A percentile compares a stretch with the other conserved stretches of the same genome.
phyloP scores from a whole-genome alignment of 345 rosid genomes.

The Gossypium thurberi region DNA sequence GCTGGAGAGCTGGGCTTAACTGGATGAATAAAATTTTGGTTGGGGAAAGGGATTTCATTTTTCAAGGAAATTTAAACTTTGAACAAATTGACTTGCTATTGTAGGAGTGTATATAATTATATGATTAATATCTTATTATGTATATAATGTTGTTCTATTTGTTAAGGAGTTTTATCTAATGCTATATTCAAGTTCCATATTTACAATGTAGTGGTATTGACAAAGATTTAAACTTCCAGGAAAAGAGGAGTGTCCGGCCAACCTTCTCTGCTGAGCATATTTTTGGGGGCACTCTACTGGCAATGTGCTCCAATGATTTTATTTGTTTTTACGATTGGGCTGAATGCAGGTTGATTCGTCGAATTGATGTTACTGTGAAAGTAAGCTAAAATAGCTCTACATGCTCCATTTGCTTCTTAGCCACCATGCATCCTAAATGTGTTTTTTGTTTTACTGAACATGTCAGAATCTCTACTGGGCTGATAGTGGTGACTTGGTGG shows the following conservation, averaged over 20 bases:
- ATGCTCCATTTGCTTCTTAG: slow-evolving; percentile 5
- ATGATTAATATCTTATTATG: neutral
- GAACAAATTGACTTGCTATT: neutral
- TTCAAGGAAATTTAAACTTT: neutral
- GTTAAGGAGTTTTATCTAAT: neutral
- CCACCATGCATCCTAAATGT: neutral
- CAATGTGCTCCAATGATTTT: slow-evolving; percentile 96
- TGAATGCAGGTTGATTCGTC: slow-evolving; percentile 93
- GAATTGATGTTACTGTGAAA: slow-evolving; percentile 96
- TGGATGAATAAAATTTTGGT: neutral
- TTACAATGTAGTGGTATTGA: slow-evolving; percentile 16
- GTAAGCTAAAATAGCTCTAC: slow-evolving; percentile 39
- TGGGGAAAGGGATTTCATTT: neutral
- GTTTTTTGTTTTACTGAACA: slow-evolving; percentile 16
- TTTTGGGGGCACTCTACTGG: slow-evolving; percentile 85
- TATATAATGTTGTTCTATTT: neutral
- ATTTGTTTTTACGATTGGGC: slow-evolving; percentile 99
- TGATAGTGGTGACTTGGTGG: slow-evolving; percentile 96
- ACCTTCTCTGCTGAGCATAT: slow-evolving; percentile 92
- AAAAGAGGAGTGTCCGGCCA: slow-evolving; percentile 82
- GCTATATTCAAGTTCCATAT: neutral
- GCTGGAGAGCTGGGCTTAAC: neutral
- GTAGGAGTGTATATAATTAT: neutral
- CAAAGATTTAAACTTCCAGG: slow-evolving; percentile 47
- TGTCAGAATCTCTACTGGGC: slow-evolving; percentile 97